Evolutionary conservation across 352 stramenopile genomes (phyloP).

Genomic region (Pilasporangium apinafurcum): DNA sequence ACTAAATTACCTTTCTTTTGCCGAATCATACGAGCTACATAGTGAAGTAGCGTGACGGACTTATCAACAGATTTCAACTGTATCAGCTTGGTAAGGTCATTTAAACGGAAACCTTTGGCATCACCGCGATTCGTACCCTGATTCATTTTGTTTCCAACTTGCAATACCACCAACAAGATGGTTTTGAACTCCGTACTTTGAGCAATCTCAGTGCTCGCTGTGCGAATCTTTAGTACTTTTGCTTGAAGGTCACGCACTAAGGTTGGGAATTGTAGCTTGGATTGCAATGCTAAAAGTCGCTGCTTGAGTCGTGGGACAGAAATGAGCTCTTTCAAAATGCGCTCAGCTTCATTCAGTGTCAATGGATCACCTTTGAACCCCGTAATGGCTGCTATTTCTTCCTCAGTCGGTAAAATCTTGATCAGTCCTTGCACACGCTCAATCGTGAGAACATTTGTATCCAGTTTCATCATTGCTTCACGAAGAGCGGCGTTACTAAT

Average conservation of each 20-base stretch:
- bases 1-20: constrained; percentile 62
- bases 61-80: constrained; percentile 67
- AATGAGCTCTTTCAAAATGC: constrained; percentile 75
- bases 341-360: constrained; percentile 72
- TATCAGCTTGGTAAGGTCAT: constrained; percentile 57
- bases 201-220: constrained; percentile 48
- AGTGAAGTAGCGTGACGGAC: constrained; percentile 63
- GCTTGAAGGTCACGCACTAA: constrained; percentile 55
- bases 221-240: constrained; percentile 56
- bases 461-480: constrained; percentile 79
- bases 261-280: constrained; percentile 59
- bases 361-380: constrained; percentile 52
- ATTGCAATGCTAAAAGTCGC: constrained; percentile 45
- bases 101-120: constrained; percentile 66
- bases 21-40: constrained; percentile 61
- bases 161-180: constrained; percentile 60
- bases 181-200: constrained; percentile 66
- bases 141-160: constrained; percentile 87
- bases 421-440: constrained; percentile 82
- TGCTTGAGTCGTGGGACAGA: constrained; percentile 64
- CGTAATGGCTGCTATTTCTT: constrained; percentile 72
- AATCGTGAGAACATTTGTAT: constrained; percentile 63
- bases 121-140: constrained; percentile 52
- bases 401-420: constrained; percentile 84
- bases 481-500: constrained; percentile 85